A percentile compares a stretch with the other conserved stretches of the same genome.
These are phyloP conservation scores for Camelina sativa DNA, from an alignment of 345 rosid species.

Conservation along the genomic window DNA sequence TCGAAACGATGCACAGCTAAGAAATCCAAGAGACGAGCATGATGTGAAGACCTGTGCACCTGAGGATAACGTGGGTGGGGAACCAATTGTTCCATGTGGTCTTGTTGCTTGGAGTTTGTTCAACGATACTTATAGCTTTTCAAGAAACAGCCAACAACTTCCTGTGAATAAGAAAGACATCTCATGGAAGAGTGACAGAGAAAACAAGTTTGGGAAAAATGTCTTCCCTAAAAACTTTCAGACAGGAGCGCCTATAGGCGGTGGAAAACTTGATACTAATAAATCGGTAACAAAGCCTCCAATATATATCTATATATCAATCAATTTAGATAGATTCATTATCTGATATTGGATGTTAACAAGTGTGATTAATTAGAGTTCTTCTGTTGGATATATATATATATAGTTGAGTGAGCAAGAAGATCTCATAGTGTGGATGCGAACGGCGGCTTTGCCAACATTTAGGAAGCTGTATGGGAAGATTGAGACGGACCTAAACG, in stretches of 20 bases:
- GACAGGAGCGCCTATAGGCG: slow-evolving; percentile 61
- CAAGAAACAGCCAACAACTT: slow-evolving; percentile 52
- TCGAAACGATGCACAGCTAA: slow-evolving; percentile 76
- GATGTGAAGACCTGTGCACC: slow-evolving; percentile 68
- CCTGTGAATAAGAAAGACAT: slow-evolving; percentile 69
- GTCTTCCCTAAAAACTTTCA: slow-evolving; percentile 81
- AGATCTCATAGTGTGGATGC: slow-evolving; percentile 97
- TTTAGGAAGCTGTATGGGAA: slow-evolving; percentile 94
- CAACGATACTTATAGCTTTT: slow-evolving; percentile 77
- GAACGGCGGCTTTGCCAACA: slow-evolving; percentile 97
- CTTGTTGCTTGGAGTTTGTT: slow-evolving; percentile 99
- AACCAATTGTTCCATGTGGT: slow-evolving; percentile 82
- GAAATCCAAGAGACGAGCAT: slow-evolving; percentile 35
- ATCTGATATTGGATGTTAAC: slow-evolving; percentile 7
- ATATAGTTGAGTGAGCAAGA: slow-evolving; percentile 80
- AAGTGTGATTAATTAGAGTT: background rate
- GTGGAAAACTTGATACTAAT: slow-evolving; percentile 48
- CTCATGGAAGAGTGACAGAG: slow-evolving; percentile 96
- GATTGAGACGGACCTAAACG: slow-evolving; percentile 75
- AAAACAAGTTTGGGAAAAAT: slow-evolving; percentile 76
- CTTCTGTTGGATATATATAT: slow-evolving; percentile 45
- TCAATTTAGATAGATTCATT: slow-evolving; percentile 8
- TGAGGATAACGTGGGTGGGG: slow-evolving; percentile 53
- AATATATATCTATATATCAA: background rate
- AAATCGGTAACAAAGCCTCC: slow-evolving; percentile 54